Conservation (phyloP, 164 flowering plant genomes). For the Vitis vinifera region DNA sequence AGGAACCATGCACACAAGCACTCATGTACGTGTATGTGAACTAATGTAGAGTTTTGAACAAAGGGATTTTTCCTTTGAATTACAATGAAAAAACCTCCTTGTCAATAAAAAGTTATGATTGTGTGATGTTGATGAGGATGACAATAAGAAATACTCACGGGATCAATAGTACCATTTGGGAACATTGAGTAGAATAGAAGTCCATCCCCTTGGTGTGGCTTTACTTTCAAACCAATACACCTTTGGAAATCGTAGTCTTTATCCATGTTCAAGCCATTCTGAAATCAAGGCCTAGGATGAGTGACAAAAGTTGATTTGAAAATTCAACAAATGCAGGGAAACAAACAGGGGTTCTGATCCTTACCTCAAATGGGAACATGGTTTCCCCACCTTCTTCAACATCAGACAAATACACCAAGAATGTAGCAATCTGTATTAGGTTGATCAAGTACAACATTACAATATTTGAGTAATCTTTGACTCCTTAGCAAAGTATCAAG, state of each 20-base stretch:
- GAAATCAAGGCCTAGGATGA: conserved; percentile 18
- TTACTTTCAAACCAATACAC: conserved; percentile 87
- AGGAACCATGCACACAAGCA: no score
- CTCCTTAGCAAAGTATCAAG: background rate
- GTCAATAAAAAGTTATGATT: background rate
- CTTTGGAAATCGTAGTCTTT: conserved; percentile 49
- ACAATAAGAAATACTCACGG: conserved; percentile 38
- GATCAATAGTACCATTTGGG: conserved; percentile 85
- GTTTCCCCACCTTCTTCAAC: conserved; percentile 94
- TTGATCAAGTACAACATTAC: background rate
- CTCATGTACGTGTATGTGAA: no score
- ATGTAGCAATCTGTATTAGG: conserved; percentile 67
- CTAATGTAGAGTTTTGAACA: no score
- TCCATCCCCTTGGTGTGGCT: conserved; percentile 89
- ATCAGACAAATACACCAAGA: conserved; percentile 73
- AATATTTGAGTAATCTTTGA: background rate
- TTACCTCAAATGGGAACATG: conserved; percentile 84
- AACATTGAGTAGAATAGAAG: conserved; percentile 82
- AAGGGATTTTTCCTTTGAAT: no score
- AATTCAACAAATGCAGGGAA: background rate
- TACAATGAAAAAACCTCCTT: background rate
- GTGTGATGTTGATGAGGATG: no score
- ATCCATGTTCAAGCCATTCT: conserved; percentile 69
- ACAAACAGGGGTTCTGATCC: background rate
- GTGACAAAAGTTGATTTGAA: background rate